Evolutionary conservation across 768 basidiomycete species (phyloP), one percentile per base, ranked within the genome.

Genomic region (Daedaleopsis sinensis): DNA sequence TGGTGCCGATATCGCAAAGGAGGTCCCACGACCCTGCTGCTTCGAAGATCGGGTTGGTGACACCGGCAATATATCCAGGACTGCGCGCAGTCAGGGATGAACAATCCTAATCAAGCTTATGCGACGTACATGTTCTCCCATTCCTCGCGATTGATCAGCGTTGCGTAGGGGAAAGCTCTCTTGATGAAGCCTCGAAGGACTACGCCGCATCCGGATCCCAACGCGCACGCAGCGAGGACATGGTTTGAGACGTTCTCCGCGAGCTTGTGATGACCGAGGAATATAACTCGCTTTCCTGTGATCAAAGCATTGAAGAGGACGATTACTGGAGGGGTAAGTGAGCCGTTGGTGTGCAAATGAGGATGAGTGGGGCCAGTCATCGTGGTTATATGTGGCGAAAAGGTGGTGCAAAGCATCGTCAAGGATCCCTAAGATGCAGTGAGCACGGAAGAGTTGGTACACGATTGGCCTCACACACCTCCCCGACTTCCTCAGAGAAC

Each of bases 31-130:
- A 82, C 0, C 88, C 86, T 0, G 90, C 84, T 1, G 89, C 80
- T 69, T 96, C 94, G 74, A 98, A 98, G 49, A 98, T 94, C 2
- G 96, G 97, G 69, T 99, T 99, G 1, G 93, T 96, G 3, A 98
- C 96, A 1, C 97, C 97, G 11, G 96, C 97, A 55, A 99, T 95
- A 71, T 89, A 99, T 13, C 93, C 96, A 5, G 91, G 88, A 42
- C 94, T 94, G 65, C 42, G 64, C 10, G 39, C 38, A 43, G 50
- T 35, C 27, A 27, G 13, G 11, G 27, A 43, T 32, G 39, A 42
- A 53, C 32, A 12, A 8, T 16, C 18, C 19, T 16, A 48, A 23
- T 6, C 5, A 19, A 35, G 58, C 48, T 51, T 52, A n/a, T 36
- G 52, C 61, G 47, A 81, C 90, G 77, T 77, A 94, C 93, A 89